Conservation (phyloP, 106 monocot genomes). For the Cymbidium sinense region DNA sequence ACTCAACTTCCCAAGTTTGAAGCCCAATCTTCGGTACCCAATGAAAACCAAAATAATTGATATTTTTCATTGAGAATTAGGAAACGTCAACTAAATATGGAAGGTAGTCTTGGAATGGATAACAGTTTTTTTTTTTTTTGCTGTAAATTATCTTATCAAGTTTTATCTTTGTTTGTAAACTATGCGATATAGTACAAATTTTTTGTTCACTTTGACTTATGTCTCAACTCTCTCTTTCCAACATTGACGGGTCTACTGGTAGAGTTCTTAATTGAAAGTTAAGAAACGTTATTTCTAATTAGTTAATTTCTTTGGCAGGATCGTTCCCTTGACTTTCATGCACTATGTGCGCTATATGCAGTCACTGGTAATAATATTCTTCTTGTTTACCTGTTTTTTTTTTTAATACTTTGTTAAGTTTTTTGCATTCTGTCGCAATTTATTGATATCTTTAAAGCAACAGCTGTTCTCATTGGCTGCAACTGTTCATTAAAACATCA, state of each 20-base stretch:
- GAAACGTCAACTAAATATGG: too few relatives aligned
- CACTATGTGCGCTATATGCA: constrained; percentile 97
- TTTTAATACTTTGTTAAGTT: neutral
- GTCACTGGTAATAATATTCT: constrained; percentile 63
- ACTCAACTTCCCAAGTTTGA: neutral
- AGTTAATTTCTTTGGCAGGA: constrained; percentile 52
- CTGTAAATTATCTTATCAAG: neutral
- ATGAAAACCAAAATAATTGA: neutral
- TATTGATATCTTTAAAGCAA: neutral
- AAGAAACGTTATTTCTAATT: neutral
- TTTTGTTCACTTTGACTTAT: neutral
- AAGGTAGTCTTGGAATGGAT: too few relatives aligned
- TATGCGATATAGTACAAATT: neutral
- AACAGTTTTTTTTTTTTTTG: too few relatives aligned
- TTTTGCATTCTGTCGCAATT: too few relatives aligned
- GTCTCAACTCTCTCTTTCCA: neutral
- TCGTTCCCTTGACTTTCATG: constrained; percentile 94
- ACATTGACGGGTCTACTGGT: neutral
- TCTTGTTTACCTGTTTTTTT: neutral
- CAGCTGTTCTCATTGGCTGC: neutral
- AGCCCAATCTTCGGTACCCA: neutral
- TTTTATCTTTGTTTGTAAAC: neutral
- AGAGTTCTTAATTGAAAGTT: neutral
- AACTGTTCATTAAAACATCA: neutral
- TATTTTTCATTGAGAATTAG: neutral